Evolutionary conservation across 225 moss, liverwort and hornwort species (phyloP).

Genomic region (Bryum argenteum): DNA sequence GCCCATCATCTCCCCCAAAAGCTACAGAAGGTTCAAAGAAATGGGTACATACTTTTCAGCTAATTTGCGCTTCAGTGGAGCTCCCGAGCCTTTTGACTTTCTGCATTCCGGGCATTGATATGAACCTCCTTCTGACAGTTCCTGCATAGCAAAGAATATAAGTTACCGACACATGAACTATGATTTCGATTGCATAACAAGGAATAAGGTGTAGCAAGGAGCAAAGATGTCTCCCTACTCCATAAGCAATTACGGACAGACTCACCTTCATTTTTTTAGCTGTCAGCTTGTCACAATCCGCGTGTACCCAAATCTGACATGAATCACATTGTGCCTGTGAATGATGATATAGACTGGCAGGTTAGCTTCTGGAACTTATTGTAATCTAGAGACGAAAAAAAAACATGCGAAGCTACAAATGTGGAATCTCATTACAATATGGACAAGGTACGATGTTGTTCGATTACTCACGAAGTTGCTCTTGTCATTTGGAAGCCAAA

Average conservation of each 20-base stretch:
- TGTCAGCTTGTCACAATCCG: slow-evolving; percentile 97
- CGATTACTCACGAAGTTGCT: slow-evolving; percentile 83
- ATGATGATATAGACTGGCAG: slow-evolving; percentile 29
- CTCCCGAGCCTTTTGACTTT: slow-evolving; percentile 60
- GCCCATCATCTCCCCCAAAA: not conserved
- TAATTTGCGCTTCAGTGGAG: slow-evolving; percentile 64
- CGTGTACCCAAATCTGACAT: slow-evolving; percentile 98
- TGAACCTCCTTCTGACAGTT: slow-evolving; percentile 79
- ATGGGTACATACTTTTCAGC: slow-evolving; percentile 54
- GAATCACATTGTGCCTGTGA: slow-evolving; percentile 84
- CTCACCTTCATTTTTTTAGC: slow-evolving; percentile 82
- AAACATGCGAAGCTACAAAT: slow-evolving; percentile 5
- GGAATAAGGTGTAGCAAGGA: slow-evolving; percentile 16
- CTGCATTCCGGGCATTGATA: slow-evolving; percentile 97
- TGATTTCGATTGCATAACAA: slow-evolving; percentile 1
- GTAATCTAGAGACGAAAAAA: slow-evolving; percentile 11
- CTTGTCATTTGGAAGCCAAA: slow-evolving; percentile 99
- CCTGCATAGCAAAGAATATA: slow-evolving; percentile 50
- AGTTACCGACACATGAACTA: slow-evolving; percentile 11
- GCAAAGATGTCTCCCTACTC: slow-evolving; percentile 1
- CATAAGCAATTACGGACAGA: slow-evolving; percentile 21
- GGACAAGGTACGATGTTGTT: slow-evolving; percentile 1
- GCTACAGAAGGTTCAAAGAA: slow-evolving; percentile 14
- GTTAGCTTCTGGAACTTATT: slow-evolving; percentile 19
- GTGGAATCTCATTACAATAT: slow-evolving; percentile 10